These are phyloP conservation scores for Ophiostoma tasmaniense DNA, from an alignment of 2,329 filamentous ascomycete species.

Conservation along the genomic window DNA sequence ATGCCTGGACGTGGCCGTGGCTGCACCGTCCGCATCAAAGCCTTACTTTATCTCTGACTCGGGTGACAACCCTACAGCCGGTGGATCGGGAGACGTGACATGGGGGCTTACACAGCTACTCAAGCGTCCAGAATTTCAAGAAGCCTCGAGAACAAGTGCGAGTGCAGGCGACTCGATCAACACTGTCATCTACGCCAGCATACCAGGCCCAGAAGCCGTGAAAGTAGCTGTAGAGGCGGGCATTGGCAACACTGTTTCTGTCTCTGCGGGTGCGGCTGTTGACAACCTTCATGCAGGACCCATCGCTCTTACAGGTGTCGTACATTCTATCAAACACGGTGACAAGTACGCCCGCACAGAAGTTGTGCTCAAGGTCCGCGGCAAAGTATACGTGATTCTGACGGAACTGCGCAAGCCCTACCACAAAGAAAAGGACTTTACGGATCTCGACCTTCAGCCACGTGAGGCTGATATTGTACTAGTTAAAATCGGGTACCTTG, in stretches of 20 bases:
- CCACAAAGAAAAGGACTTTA: conserved; percentile 45
- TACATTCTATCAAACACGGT: conserved; percentile 43
- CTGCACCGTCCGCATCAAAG: conserved; percentile 27
- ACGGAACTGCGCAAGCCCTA: conserved; percentile 46
- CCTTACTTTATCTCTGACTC: conserved; percentile 49
- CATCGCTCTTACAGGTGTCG: conserved; percentile 41
- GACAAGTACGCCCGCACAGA: conserved; percentile 40
- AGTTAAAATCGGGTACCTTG: conserved; percentile 49
- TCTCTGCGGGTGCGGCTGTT: conserved; percentile 43
- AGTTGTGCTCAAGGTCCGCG: conserved; percentile 40
- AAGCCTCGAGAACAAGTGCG: not conserved
- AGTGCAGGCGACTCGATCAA: conserved; percentile 23
- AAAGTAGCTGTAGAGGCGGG: conserved; percentile 36
- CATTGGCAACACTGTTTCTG: conserved; percentile 38
- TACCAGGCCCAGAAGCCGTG: conserved; percentile 40
- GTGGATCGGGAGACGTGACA: conserved; percentile 45
- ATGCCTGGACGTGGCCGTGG: conserved; percentile 39
- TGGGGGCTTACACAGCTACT: conserved; percentile 42
- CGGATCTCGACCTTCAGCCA: conserved; percentile 37
- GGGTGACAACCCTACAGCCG: conserved; percentile 47
- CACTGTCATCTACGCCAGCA: conserved; percentile 44
- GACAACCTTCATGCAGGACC: conserved; percentile 41
- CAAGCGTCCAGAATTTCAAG: conserved; percentile 36
- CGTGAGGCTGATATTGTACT: conserved; percentile 42
- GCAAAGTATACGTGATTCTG: conserved; percentile 38